Evolutionary conservation across 2,329 filamentous ascomycete species (phyloP), one percentile per base, ranked within the genome.

Genomic region (Chlorencoelia australis): DNA sequence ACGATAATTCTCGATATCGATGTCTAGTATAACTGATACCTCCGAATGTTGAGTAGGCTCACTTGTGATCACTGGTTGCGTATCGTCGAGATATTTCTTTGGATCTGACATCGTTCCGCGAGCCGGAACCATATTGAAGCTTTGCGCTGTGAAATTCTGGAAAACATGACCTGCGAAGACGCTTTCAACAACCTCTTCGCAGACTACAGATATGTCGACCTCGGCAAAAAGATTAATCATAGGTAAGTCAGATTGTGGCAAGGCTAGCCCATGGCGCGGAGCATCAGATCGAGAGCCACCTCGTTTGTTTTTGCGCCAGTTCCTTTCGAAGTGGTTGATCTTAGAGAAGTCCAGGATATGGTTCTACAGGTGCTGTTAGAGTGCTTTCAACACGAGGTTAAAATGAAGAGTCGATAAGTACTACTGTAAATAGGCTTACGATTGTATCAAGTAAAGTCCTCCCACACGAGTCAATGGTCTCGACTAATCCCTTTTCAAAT

Each of bases 321-420:
- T 54, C 30, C 48, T 51, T 33, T 57, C 54, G 26, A 57, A 56
- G 33, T 53, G 46, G 33, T 46, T 62, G 31, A 53, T 62, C 49
- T 52, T 60, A 32, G 53, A 61, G 46, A 61, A 67, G 37, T 62
- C 59, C 5, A 62, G 53, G n/a, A 61, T 56, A 25, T 62, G 59
- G 39, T 62, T 61, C 52, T 56, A 24, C 13, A 35, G 3, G n/a
- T 19, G 20, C 37, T 22, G 28, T 16, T 6, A 36, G 32, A 7
- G 19, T 15, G 1, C 8, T 10, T 16, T 16, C 22, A 21, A 8
- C 5, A 14, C 13, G 3, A 2, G 20, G n/a, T 24, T 1, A 8
- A 22, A 14, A 14, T 4, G 24, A 20, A 9, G 8, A 9, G 4
- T 19, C 4, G 9, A 24, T 17, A 13, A 13, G 14, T 21, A 8